Conservation (phyloP, 1,284 basidiomycete genomes). For the Inonotus obliquus region DNA sequence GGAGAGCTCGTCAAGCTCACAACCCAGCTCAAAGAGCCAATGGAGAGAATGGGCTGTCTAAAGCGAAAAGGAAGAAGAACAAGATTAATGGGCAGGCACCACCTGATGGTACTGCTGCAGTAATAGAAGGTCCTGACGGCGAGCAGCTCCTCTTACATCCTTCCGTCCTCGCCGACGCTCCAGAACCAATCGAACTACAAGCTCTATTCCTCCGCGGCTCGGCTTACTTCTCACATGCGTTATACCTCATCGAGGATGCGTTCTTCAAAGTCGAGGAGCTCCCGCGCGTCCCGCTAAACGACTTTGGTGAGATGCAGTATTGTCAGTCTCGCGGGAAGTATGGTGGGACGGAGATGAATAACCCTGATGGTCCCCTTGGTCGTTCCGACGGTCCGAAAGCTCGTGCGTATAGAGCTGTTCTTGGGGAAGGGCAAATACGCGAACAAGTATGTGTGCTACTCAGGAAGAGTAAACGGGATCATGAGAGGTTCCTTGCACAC, state of each 20-base stretch:
- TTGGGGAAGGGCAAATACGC: slow-evolving; percentile 48
- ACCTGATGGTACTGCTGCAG: slow-evolving; percentile 52
- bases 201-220: slow-evolving; percentile 76
- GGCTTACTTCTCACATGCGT: slow-evolving; percentile 71
- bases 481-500: slow-evolving; percentile 73
- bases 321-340: slow-evolving; percentile 68
- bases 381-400: slow-evolving; percentile 51
- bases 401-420: slow-evolving; percentile 52
- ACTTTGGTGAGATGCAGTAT: slow-evolving; percentile 68
- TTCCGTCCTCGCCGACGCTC: slow-evolving; percentile 66
- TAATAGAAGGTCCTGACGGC: slow-evolving; percentile 44
- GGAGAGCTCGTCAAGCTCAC: slow-evolving; percentile 57
- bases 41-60: slow-evolving; percentile 39
- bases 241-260: slow-evolving; percentile 65
- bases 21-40: slow-evolving; percentile 32
- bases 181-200: slow-evolving; percentile 76
- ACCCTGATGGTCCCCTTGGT: slow-evolving; percentile 71
- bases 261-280: slow-evolving; percentile 66
- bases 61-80: slow-evolving; percentile 38
- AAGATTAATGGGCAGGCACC: slow-evolving; percentile 57
- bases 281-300: slow-evolving; percentile 45
- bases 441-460: slow-evolving; percentile 55
- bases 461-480: slow-evolving; percentile 71
- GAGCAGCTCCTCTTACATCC: slow-evolving; percentile 54
- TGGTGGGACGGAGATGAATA: slow-evolving; percentile 72